Evolutionary conservation across 495 filamentous ascomycete species (phyloP).

Genomic region (Penicillium manginii): DNA sequence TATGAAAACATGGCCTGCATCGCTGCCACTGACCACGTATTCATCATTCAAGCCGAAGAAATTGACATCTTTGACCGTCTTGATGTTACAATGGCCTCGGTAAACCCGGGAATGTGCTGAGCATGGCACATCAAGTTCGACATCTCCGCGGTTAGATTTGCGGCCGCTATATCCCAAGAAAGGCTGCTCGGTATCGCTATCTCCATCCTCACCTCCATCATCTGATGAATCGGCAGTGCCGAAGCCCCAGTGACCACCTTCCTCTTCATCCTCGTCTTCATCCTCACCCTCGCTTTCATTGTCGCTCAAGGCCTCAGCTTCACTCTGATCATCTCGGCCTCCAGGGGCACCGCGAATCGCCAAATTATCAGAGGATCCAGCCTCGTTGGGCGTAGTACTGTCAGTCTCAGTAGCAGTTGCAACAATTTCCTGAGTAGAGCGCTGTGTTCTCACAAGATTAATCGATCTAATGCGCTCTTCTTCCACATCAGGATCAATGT

Average conservation of each 20-base stretch:
- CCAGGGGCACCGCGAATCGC: neutral
- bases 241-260: constrained; percentile 30
- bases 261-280: constrained; percentile 37
- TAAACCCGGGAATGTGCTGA: constrained; percentile 61
- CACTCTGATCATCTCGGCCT: neutral
- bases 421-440: neutral
- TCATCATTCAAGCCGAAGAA: constrained; percentile 74
- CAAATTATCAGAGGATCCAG: neutral
- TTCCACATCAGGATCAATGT: constrained; percentile 46
- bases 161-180: constrained; percentile 31
- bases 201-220: constrained; percentile 20
- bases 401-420: neutral
- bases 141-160: constrained; percentile 42
- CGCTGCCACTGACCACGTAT: constrained; percentile 73
- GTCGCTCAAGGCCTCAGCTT: neutral
- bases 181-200: constrained; percentile 33
- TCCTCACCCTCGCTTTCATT: neutral
- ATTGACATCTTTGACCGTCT: constrained; percentile 77
- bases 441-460: constrained; percentile 21
- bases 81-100: constrained; percentile 71
- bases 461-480: constrained; percentile 44
- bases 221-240: constrained; percentile 14
- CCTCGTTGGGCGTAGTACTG: neutral
- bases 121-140: constrained; percentile 60
- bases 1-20: constrained; percentile 72